phyloP scores from a whole-genome alignment of 139 green algal genomes.

The Auxenochlorella protothecoides region DNA sequence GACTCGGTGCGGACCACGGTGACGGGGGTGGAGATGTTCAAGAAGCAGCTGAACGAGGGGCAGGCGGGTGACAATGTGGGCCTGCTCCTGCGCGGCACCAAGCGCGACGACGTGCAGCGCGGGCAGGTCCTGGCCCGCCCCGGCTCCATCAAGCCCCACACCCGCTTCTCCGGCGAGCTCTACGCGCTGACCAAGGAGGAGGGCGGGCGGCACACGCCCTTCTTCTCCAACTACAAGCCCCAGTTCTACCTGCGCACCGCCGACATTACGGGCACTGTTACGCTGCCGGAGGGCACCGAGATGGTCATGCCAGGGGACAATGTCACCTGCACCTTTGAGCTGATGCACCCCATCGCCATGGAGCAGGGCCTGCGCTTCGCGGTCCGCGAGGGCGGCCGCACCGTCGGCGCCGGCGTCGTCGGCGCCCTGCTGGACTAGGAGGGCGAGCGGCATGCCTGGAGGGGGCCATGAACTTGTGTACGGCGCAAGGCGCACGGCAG shows the following conservation, averaged over 20 bases:
- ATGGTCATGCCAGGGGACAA: slow-evolving; percentile 99
- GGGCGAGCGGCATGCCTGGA: no score
- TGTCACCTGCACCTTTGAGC: slow-evolving; percentile 75
- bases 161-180: slow-evolving; percentile 75
- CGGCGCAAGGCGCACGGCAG: no score
- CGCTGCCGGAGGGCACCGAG: slow-evolving; percentile 66
- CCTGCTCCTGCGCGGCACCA: slow-evolving; percentile 89
- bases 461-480: no score
- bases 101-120: slow-evolving; percentile 87
- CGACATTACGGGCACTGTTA: slow-evolving; percentile 82
- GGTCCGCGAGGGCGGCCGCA: slow-evolving; percentile 87
- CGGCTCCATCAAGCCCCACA: slow-evolving; percentile 64
- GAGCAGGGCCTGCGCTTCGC: slow-evolving; percentile 88
- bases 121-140: slow-evolving; percentile 87
- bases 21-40: slow-evolving; percentile 98
- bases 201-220: slow-evolving; percentile 95
- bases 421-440: slow-evolving; percentile 35
- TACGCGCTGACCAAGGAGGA: slow-evolving; percentile 97
- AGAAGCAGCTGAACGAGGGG: slow-evolving; percentile 84
- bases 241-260: slow-evolving; percentile 98
- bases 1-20: slow-evolving; percentile 73
- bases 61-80: slow-evolving; percentile 96
- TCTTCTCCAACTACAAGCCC: slow-evolving; percentile 95
- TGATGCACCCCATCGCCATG: slow-evolving; percentile 68
- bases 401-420: slow-evolving; percentile 92